Base-by-base conservation (phyloP, 2,329 filamentous ascomycete genomes). In the Diaporthe citri region DNA sequence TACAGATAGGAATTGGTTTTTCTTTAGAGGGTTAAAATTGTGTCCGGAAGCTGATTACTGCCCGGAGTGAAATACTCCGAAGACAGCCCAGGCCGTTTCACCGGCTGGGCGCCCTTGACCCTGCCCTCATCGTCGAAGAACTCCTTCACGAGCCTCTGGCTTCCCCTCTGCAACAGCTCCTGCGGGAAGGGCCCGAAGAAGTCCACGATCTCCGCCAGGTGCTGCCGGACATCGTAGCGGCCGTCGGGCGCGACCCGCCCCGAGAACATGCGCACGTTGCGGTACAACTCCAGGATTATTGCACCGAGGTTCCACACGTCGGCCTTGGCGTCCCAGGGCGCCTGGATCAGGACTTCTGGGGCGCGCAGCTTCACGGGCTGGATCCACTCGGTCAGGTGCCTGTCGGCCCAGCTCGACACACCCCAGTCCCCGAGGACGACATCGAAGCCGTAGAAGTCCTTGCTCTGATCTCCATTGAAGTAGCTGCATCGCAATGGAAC, bases 351-450 rank as follows among this genome's bases (percentile, higher is more conserved):
- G 20, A 36, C 20, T n/a, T 59, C 56, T 59, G 56, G 56, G 31
- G 56, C 55, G 9, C 55, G 31, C 31, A 57, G 31, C 8, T 57
- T 22, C 3, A 22, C 31, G 9, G 55, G 55, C 55, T 57, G 55
- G 31, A 57, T 57, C 3, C 9, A 2, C 28, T 57, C 55, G 17
- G 28, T 57, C 28, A 57, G 28, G 28, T 57, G 55, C 55, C 4
- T 57, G 31, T 57, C 55, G 17, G 55, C 55, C 55, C 55, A 57
- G 55, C 15, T 57, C 28, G 55, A 31, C 55, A 57, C 28, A 28
- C 55, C 55, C 55, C 28, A 57, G 55, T 57, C 55, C 55, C 55
- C 28, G 52, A 56, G 55, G 55, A 28, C 55, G 55, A 57, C 20
- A 15, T 57, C 55, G 28, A 57, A 57, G 28, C 55, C 55, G 17